phyloP scores from a whole-genome alignment of 805 yeast genomes.

The Candida stauntonica region DNA sequence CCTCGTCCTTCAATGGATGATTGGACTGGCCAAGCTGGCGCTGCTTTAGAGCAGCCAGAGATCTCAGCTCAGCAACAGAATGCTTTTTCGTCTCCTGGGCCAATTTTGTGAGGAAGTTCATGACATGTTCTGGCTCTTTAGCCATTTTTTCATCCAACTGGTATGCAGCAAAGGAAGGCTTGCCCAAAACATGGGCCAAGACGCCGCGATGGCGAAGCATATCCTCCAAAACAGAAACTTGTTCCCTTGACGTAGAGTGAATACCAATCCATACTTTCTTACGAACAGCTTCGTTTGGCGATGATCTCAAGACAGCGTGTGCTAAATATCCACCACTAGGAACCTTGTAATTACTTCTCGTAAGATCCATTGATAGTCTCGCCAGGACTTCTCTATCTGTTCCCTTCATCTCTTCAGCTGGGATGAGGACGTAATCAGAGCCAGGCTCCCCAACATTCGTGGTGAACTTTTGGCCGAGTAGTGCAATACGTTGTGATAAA shows the following conservation, averaged over 20 bases:
- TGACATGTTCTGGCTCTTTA: slow-evolving; percentile 69
- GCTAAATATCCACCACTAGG: slow-evolving; percentile 65
- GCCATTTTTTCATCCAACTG: slow-evolving; percentile 91
- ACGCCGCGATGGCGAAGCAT: slow-evolving; percentile 63
- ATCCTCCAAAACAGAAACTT: slow-evolving; percentile 52
- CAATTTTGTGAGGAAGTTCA: slow-evolving; percentile 59
- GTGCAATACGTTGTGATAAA: slow-evolving; percentile 74
- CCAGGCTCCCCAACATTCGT: slow-evolving; percentile 25
- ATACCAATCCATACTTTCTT: slow-evolving; percentile 69
- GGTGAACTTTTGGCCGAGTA: slow-evolving; percentile 72
- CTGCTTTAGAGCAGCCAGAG: slow-evolving; percentile 38
- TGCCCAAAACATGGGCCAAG: slow-evolving; percentile 71
- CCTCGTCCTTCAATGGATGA: slow-evolving; percentile 30
- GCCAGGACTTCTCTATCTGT: slow-evolving; percentile 23
- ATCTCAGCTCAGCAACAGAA: slow-evolving; percentile 55
- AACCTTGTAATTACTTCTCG: slow-evolving; percentile 41
- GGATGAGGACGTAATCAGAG: slow-evolving; percentile 19
- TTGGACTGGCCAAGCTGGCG: slow-evolving; percentile 24
- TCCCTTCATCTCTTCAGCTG: slow-evolving; percentile 20
- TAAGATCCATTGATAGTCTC: slow-evolving; percentile 31
- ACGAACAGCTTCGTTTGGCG: slow-evolving; percentile 54
- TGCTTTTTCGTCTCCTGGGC: slow-evolving; percentile 46
- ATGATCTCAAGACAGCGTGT: slow-evolving; percentile 55
- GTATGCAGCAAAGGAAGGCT: slow-evolving; percentile 66
- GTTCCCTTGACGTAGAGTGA: slow-evolving; percentile 61